Conservation (phyloP, 2,329 filamentous ascomycete species). For the Exophiala lecanii-corni region DNA sequence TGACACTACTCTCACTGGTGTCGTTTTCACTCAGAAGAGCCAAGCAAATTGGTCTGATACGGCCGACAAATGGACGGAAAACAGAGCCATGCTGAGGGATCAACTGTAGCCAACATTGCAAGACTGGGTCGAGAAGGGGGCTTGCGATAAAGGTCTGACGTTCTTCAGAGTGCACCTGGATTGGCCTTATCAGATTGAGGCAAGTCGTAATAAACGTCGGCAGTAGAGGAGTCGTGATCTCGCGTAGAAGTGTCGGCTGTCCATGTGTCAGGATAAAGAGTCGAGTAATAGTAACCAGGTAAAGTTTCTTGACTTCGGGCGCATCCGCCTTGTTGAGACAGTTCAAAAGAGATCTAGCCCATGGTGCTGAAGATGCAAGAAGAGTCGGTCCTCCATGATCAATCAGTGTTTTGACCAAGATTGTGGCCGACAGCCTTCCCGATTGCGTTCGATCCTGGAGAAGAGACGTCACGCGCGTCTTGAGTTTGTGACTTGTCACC, state of each 20-base stretch:
- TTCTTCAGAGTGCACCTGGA: conserved; percentile 9
- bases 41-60: conserved; percentile 60
- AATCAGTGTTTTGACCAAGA: conserved; percentile 72
- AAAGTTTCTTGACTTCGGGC: conserved; percentile 67
- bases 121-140: conserved; percentile 60
- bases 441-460: conserved; percentile 70
- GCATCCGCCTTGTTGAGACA: conserved; percentile 78
- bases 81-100: conserved; percentile 78
- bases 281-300: conserved; percentile 70
- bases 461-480: conserved; percentile 70
- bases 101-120: conserved; percentile 66
- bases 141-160: conserved; percentile 26
- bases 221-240: conserved; percentile 80
- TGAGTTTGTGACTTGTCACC: conserved; percentile 74
- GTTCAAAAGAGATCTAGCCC: conserved; percentile 71
- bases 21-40: conserved; percentile 55
- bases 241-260: conserved; percentile 76
- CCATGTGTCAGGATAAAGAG: conserved; percentile 80
- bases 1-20: conserved; percentile 51
- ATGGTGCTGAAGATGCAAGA: conserved; percentile 66
- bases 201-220: conserved; percentile 69
- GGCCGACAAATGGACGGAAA: conserved; percentile 68
- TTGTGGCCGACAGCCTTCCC: conserved; percentile 71
- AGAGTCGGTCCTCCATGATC: conserved; percentile 71
- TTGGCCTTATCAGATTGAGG: conserved; percentile 55